Evolutionary conservation across 106 monocot genomes (phyloP).

Genomic region (Allium sativum): DNA sequence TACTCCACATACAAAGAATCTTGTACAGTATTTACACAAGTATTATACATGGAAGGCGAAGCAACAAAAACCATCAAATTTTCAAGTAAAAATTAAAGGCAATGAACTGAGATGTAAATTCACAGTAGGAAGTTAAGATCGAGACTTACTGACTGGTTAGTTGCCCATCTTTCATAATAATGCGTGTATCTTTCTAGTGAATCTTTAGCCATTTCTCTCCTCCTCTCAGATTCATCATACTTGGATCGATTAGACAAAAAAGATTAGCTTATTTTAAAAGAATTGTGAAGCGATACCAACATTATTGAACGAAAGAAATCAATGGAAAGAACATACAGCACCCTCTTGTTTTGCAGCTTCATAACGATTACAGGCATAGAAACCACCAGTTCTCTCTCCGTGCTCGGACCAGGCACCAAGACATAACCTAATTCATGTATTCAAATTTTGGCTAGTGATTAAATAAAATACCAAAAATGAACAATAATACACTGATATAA

Average conservation of each 20-base stretch:
- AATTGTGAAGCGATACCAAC: no score
- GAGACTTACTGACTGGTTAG: constrained; percentile 55
- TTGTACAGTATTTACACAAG: no score
- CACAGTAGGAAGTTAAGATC: not conserved
- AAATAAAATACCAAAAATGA: not conserved
- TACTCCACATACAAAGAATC: no score
- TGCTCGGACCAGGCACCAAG: constrained; percentile 76
- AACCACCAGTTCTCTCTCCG: constrained; percentile 89
- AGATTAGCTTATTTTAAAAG: no score
- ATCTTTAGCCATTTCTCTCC: constrained; percentile 91
- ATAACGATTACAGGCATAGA: constrained; percentile 87
- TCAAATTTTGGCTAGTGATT: not conserved
- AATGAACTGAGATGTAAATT: no score
- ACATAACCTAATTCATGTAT: constrained; percentile 48
- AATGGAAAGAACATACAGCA: constrained; percentile 30
- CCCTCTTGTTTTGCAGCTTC: constrained; percentile 85
- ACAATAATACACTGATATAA: not conserved
- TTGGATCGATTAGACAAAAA: constrained; percentile 17
- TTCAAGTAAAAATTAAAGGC: no score
- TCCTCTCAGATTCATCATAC: constrained; percentile 91
- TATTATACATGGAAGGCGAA: no score
- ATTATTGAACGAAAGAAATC: not conserved
- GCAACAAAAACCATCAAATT: no score
- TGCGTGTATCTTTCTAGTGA: constrained; percentile 91
- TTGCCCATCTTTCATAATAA: constrained; percentile 94